These are phyloP conservation scores for Paramecium pentaurelia DNA, from an alignment of 73 alveolate genomes.

Conservation along the genomic window DNA sequence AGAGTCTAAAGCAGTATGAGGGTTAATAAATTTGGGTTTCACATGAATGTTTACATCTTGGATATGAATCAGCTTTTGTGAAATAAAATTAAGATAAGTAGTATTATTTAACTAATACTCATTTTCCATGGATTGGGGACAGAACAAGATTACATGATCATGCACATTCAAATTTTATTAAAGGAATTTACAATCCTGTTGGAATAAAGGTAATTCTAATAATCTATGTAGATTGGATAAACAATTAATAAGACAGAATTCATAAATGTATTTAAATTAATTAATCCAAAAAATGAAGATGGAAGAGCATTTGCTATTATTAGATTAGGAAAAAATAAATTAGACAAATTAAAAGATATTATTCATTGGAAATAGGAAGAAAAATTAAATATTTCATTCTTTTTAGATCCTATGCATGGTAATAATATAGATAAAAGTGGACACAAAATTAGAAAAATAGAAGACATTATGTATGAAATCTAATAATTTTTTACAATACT, in stretches of 20 bases:
- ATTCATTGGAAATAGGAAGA: constrained; percentile 32
- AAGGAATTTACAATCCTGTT: constrained; percentile 65
- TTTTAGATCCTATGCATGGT: constrained; percentile 71
- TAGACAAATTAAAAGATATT: constrained; percentile 11
- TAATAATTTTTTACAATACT: not conserved
- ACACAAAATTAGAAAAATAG: constrained; percentile 38
- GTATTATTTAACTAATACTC: constrained; percentile 42
- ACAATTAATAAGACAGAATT: constrained; percentile 28
- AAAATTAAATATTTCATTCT: constrained; percentile 57
- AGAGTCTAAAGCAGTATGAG: not conserved
- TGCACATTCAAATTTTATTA: constrained; percentile 66
- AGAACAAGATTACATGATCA: constrained; percentile 57
- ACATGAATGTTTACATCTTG: constrained; percentile 64
- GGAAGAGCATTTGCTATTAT: constrained; percentile 58
- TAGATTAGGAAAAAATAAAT: constrained; percentile 58
- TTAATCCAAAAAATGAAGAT: constrained; percentile 59
- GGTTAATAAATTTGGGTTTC: not conserved
- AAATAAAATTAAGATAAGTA: not conserved
- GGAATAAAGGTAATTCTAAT: constrained; percentile 47
- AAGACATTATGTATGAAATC: constrained; percentile 50
- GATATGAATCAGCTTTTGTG: constrained; percentile 59
- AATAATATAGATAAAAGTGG: constrained; percentile 49
- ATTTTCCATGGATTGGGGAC: constrained; percentile 69
- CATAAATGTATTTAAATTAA: not conserved
- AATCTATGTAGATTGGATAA: constrained; percentile 41